A percentile compares a stretch with the other conserved stretches of the same genome.
Evolutionary conservation across 768 basidiomycete genomes (phyloP).

Genomic region (Psilocybe sp.): DNA sequence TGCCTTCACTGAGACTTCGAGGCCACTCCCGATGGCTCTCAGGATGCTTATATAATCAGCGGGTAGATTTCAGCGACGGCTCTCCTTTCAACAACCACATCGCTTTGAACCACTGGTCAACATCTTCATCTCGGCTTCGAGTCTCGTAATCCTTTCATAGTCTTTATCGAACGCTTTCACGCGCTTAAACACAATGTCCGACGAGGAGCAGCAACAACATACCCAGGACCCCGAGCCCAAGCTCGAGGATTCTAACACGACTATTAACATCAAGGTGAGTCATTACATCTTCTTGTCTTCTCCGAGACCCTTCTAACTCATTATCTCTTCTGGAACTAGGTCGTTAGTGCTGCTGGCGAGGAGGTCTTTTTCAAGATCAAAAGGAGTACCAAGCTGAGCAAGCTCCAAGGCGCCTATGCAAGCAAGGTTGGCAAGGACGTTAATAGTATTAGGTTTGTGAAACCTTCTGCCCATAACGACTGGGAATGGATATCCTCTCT

Average conservation of each 20-base stretch:
- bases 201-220: conserved; percentile 39
- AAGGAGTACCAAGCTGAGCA: conserved; percentile 86
- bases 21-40: no score
- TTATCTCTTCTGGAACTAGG: conserved; percentile 39
- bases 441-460: conserved; percentile 75
- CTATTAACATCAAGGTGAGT: conserved; percentile 78
- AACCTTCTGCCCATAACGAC: no score
- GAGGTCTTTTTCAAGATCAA: conserved; percentile 99
- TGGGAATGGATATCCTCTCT: no score
- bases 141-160: neutral
- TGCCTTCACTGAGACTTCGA: no score
- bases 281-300: neutral
- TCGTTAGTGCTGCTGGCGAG: conserved; percentile 71
- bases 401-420: conserved; percentile 91
- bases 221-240: conserved; percentile 44
- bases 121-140: neutral
- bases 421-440: conserved; percentile 91
- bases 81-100: no score
- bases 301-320: neutral
- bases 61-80: no score
- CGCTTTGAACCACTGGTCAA: neutral
- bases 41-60: no score
- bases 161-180: conserved; percentile 1
- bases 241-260: conserved; percentile 53
- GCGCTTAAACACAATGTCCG: conserved; percentile 44